Conservation (phyloP, 2,329 filamentous ascomycete genomes). For the Apiospora arundinis region DNA sequence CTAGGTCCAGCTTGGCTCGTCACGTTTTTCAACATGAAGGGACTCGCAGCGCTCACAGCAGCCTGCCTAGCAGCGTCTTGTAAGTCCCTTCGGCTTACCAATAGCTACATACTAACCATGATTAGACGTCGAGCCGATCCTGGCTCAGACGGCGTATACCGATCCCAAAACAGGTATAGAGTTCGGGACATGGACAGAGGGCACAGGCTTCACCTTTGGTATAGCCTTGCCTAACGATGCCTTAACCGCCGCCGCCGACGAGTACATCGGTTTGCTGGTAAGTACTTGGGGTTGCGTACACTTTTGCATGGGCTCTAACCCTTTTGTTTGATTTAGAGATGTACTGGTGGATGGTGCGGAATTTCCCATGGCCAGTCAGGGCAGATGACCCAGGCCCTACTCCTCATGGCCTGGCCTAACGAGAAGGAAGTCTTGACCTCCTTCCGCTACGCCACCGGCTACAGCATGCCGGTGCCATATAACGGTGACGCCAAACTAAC, state of each 20-base stretch:
- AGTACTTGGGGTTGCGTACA: slow-evolving; percentile 22
- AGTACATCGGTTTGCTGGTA: slow-evolving; percentile 41
- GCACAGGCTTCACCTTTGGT: slow-evolving; percentile 36
- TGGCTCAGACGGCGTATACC: slow-evolving; percentile 37
- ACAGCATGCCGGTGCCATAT: slow-evolving; percentile 64
- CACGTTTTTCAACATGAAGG: slow-evolving; percentile 33
- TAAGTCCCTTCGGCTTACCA: slow-evolving; percentile 28
- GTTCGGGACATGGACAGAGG: slow-evolving; percentile 38
- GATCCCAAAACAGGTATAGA: slow-evolving; percentile 39
- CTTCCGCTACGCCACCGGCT: slow-evolving; percentile 65
- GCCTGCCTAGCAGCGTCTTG: slow-evolving; percentile 38
- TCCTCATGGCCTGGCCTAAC: slow-evolving; percentile 62
- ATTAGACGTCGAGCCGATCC: slow-evolving; percentile 34
- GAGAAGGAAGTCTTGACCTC: slow-evolving; percentile 61
- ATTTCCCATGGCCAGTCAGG: slow-evolving; percentile 40
- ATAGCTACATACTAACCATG: background rate
- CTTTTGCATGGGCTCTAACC: background rate
- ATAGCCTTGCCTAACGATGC: slow-evolving; percentile 39
- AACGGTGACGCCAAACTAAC: slow-evolving; percentile 67
- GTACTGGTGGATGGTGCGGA: slow-evolving; percentile 40
- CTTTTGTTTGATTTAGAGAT: slow-evolving; percentile 32
- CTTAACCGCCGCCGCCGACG: slow-evolving; percentile 37
- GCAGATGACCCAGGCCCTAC: slow-evolving; percentile 41
- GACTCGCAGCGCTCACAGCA: slow-evolving; percentile 37
- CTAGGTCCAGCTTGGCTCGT: background rate